Evolutionary conservation across 805 yeast genomes (phyloP), one percentile per base, ranked within the genome.

Genomic region (Metschnikowia matae): DNA sequence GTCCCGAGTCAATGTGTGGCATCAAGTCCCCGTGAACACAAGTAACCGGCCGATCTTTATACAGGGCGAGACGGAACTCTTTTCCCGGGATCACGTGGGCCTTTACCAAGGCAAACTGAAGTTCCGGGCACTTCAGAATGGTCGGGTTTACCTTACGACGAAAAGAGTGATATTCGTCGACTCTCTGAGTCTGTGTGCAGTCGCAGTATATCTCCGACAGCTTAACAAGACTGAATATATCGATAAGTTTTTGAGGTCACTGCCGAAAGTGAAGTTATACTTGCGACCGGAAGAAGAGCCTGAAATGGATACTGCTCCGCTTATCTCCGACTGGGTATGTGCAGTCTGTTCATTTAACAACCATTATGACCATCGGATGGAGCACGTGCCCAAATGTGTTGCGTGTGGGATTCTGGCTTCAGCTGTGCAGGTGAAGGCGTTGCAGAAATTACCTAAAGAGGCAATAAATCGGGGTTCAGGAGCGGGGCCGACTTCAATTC

Each of bases 291-390:
- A 54, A 40, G 55, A 20, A 2, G 18, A 36, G 8, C 23, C 18
- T 6, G 17, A 23, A 4, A 15, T 45, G 15, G 33, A 50, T 14
- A 17, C 40, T 3, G 38, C 13, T n/a, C 42, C 40, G 26, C 26
- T n/a, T 17, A 31, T 45, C n/a, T 52, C 63, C 15, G 70, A 75
- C 31, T 92, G 99, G 99, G 77, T 78, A 1, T 92, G 99, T 64
- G 85, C 86, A n/a, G 91, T 94, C 3, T 92, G 99, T 66, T 81
- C 82, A n/a, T 87, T 74, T 62, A 73, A 83, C 23, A 89, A 89
- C 60, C 66, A 61, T 41, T 42, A 63, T n/a, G 37, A 33, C n/a
- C 40, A 13, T 17, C 31, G 15, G 5, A 21, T 13, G 1, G 39
- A 26, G 17, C 20, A 14, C n/a, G 7, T n/a, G 21, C 74, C 75